A percentile compares a stretch with the other conserved stretches of the same genome.
phyloP scores from a whole-genome alignment of 257 asterid species.

The Mentha longifolia region DNA sequence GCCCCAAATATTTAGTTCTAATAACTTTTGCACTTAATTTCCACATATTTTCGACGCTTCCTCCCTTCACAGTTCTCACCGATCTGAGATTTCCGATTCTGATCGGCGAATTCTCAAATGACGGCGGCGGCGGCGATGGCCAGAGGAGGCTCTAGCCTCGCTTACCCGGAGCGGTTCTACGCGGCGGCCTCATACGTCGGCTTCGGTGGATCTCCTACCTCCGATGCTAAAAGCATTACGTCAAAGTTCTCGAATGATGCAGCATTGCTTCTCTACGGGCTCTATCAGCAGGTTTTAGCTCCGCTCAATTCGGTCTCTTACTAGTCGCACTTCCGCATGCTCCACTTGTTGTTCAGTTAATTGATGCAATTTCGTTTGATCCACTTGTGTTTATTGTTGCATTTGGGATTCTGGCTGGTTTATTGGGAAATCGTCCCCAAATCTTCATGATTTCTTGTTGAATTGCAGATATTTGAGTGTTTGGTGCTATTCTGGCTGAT shows the following conservation, averaged over 20 bases:
- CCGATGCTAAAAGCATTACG: slow-evolving; percentile 65
- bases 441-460: neutral
- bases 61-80: slow-evolving; percentile 29
- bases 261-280: slow-evolving; percentile 88
- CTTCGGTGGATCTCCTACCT: slow-evolving; percentile 77
- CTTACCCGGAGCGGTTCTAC: slow-evolving; percentile 91
- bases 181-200: slow-evolving; percentile 96
- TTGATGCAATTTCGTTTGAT: slow-evolving; percentile 36
- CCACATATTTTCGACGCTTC: slow-evolving; percentile 7
- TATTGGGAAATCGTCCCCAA: neutral
- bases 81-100: slow-evolving; percentile 42
- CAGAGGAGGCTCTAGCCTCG: slow-evolving; percentile 77
- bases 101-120: slow-evolving; percentile 39
- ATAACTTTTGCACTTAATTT: neutral
- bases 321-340: slow-evolving; percentile 18
- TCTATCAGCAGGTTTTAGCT: slow-evolving; percentile 78
- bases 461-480: slow-evolving; percentile 11
- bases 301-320: neutral
- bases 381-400: slow-evolving; percentile 26
- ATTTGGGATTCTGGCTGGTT: slow-evolving; percentile 25
- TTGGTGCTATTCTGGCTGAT: neutral
- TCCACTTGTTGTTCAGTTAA: slow-evolving; percentile 22
- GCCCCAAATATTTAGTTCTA: slow-evolving; percentile 21
- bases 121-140: slow-evolving; percentile 62
- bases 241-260: slow-evolving; percentile 84